Evolutionary conservation across 345 rosid genomes (phyloP).

Genomic region (Excoecaria agallocha): DNA sequence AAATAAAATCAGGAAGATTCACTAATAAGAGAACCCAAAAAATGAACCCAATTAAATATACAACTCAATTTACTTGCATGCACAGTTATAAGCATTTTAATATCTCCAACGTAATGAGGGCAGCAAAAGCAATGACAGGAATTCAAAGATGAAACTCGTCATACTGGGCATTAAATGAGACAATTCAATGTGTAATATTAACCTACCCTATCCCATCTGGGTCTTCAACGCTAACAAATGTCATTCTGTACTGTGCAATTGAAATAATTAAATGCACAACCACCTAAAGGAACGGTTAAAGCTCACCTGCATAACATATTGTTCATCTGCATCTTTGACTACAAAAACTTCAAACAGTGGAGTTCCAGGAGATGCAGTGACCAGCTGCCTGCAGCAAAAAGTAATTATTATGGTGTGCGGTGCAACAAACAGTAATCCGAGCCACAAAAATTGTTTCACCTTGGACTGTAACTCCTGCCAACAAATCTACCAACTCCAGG

Average conservation of each 20-base stretch:
- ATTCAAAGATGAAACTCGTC: background rate
- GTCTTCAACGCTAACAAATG: background rate
- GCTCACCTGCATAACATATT: slow-evolving; percentile 76
- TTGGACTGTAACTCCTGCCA: slow-evolving; percentile 83
- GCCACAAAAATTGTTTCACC: slow-evolving; percentile 42
- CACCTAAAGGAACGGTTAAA: slow-evolving; percentile 14
- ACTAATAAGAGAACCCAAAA: background rate
- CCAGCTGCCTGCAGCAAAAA: slow-evolving; percentile 71
- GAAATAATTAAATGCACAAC: background rate
- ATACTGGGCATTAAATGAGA: background rate
- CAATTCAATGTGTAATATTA: background rate
- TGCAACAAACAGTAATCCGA: slow-evolving; percentile 11
- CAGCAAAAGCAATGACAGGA: background rate
- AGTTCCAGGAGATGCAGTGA: slow-evolving; percentile 73
- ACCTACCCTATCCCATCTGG: background rate
- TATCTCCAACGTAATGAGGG: background rate
- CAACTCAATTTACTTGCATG: background rate
- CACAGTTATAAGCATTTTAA: background rate
- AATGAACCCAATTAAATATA: background rate
- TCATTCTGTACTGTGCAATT: background rate
- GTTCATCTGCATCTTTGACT: slow-evolving; percentile 63
- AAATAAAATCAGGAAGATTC: background rate
- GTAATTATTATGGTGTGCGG: slow-evolving; percentile 19
- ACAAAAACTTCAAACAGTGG: slow-evolving; percentile 93
- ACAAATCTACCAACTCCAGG: slow-evolving; percentile 87